Evolutionary conservation across 148 eudicot genomes (phyloP), one percentile per base, ranked within the genome.

Genomic region (Euryodendron excelsum): DNA sequence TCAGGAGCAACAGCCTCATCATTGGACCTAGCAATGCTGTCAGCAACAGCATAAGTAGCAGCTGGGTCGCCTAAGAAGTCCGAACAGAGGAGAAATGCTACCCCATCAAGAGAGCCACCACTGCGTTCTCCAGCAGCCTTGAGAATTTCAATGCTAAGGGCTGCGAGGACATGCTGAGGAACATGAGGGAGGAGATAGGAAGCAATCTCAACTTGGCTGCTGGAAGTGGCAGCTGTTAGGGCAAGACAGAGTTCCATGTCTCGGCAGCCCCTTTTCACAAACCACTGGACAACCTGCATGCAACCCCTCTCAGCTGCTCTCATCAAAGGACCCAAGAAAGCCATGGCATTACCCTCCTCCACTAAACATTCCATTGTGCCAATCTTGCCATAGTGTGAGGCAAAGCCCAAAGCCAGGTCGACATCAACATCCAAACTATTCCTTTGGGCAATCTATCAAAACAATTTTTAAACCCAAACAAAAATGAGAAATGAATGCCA

Each of bases 191-290:
- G 97, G 76, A 96, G 97, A 88, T 87, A 96, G 11, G 98, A 83
- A 4, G 95, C 97, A 21, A 89, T 86, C 69, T 86, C 91, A 20
- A 96, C 89, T 78, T 93, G 98, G 83, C 98, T 90, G 82, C 92
- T 87, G 21, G 99, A 96, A 13, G 99, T 96, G 76, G 99, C 99
- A 5, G 99, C 98, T 0, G 99, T 96, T 0, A 96, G 94, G 71
- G 99, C 99, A 21, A 96, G 98, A 77, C 99, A 96, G 0, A 96
- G 91, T 70, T 96, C 99, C 99, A 96, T 96, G 87, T 96, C 98
- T 47, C 97, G 90, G 86, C 99, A 96, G 61, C 98, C 97, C 64
- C 98, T 75, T 53, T 84, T 81, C 3, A 96, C 99, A 79, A 96
- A 96, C 99, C 99, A 96, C 55, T 93, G 87, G 47, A 93, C 99